These are phyloP conservation scores for Talaromyces stipitatus DNA, from an alignment of 495 filamentous ascomycete species.

Conservation along the genomic window DNA sequence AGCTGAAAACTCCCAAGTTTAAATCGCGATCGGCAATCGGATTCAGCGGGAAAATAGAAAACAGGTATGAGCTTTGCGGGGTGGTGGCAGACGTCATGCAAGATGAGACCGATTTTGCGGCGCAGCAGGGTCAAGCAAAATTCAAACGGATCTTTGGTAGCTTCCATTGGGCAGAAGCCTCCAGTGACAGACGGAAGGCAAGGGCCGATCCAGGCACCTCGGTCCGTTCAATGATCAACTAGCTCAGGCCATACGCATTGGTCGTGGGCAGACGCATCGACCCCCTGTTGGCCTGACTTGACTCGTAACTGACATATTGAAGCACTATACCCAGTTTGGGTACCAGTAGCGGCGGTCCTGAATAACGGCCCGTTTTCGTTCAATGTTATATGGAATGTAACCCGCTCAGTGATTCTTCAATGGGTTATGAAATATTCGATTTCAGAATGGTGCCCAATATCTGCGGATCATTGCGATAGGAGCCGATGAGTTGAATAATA, in stretches of 20 bases:
- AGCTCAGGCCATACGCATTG: background rate
- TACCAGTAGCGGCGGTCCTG: background rate
- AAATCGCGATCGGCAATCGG: background rate
- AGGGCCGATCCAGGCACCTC: constrained; percentile 9
- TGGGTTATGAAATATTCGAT: background rate
- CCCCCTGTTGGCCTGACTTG: background rate
- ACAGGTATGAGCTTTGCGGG: background rate
- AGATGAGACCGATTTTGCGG: constrained; percentile 3
- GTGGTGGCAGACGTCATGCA: background rate
- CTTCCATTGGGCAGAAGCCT: constrained; percentile 3
- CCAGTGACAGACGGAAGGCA: constrained; percentile 5
- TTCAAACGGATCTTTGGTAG: background rate
- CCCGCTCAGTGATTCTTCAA: background rate
- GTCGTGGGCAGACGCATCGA: background rate
- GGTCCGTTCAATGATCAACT: constrained; percentile 6
- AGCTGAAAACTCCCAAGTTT: background rate
- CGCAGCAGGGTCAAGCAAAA: constrained; percentile 1
- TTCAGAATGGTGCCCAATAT: background rate
- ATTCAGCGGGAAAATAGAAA: background rate
- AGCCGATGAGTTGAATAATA: background rate
- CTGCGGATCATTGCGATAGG: background rate
- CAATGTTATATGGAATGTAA: background rate
- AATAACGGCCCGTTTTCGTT: background rate
- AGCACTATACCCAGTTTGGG: background rate
- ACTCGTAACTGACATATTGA: background rate